Evolutionary conservation across 1,139 yeast species (phyloP).

Genomic region (Candida tetrigidarum): DNA sequence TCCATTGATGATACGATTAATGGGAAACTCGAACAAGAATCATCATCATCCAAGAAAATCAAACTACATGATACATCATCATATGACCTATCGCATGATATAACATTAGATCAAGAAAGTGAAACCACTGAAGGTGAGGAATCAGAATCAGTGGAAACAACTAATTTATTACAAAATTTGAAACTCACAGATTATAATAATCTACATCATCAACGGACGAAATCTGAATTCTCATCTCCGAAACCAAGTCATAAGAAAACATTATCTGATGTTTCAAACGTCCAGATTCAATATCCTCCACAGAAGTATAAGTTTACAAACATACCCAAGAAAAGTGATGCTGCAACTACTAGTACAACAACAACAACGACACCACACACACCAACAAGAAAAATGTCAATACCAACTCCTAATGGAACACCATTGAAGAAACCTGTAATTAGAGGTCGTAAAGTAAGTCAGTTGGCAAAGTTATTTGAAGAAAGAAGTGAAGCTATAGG

Average conservation of each 20-base stretch:
- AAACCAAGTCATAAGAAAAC: conserved; percentile 9
- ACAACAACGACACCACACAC: neutral
- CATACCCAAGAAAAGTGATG: neutral
- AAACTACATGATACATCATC: conserved; percentile 28
- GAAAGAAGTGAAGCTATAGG: conserved; percentile 59
- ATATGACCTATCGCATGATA: conserved; percentile 35
- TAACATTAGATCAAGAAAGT: conserved; percentile 28
- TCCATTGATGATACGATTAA: conserved; percentile 27
- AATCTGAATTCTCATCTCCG: neutral
- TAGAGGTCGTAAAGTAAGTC: conserved; percentile 57
- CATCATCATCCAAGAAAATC: neutral
- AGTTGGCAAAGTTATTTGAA: conserved; percentile 58
- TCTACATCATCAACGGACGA: conserved; percentile 1
- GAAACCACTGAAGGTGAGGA: conserved; percentile 11
- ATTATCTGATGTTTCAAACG: conserved; percentile 28
- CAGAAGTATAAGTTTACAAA: conserved; percentile 38
- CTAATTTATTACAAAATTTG: neutral
- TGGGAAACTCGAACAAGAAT: conserved; percentile 17
- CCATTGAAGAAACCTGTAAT: conserved; percentile 47
- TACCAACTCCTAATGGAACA: conserved; percentile 1
- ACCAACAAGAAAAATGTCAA: too few species aligned
- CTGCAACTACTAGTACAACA: neutral
- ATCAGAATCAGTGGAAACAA: conserved; percentile 3
- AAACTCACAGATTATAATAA: neutral
- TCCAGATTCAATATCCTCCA: conserved; percentile 41